Evolutionary conservation across 1,139 yeast genomes (phyloP).

Genomic region (Candida mesenterica): DNA sequence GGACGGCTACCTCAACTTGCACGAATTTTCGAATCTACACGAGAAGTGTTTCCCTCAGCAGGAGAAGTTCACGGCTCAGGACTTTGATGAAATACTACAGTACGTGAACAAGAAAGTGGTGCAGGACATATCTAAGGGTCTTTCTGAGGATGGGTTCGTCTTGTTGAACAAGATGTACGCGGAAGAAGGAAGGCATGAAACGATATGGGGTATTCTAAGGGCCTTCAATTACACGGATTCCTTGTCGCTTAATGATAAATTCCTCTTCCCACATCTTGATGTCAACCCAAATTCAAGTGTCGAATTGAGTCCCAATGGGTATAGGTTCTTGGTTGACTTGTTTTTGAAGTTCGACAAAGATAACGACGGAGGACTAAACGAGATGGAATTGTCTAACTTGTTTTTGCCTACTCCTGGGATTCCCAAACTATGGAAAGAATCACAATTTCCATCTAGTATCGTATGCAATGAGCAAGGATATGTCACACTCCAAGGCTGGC

Average conservation of each 20-base stretch:
- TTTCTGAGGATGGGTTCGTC: slow-evolving; percentile 75
- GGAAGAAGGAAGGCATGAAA: slow-evolving; percentile 90
- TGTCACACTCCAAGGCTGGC: slow-evolving; percentile 94
- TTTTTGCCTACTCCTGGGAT: slow-evolving; percentile 92
- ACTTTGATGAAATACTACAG: slow-evolving; percentile 29
- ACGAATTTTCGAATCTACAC: slow-evolving; percentile 70
- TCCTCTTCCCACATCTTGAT: slow-evolving; percentile 74
- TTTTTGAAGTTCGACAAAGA: slow-evolving; percentile 87
- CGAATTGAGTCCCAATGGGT: slow-evolving; percentile 91
- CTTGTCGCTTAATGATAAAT: slow-evolving; percentile 73
- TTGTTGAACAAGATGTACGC: slow-evolving; percentile 77
- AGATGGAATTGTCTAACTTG: slow-evolving; percentile 60
- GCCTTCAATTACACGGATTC: slow-evolving; percentile 91
- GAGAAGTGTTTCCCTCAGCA: slow-evolving; percentile 65
- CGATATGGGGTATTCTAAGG: slow-evolving; percentile 90
- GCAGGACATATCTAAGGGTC: slow-evolving; percentile 37
- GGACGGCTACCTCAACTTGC: slow-evolving; percentile 73
- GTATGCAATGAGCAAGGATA: slow-evolving; percentile 87
- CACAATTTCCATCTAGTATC: slow-evolving; percentile 81
- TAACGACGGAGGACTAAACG: slow-evolving; percentile 91
- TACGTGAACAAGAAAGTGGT: slow-evolving; percentile 26
- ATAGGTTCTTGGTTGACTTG: slow-evolving; percentile 84
- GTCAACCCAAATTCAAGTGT: slow-evolving; percentile 79
- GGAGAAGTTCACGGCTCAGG: slow-evolving; percentile 15
- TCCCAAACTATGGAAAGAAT: slow-evolving; percentile 81